Conservation (phyloP, 345 rosid species). For the Dipteronia sinensis region DNA sequence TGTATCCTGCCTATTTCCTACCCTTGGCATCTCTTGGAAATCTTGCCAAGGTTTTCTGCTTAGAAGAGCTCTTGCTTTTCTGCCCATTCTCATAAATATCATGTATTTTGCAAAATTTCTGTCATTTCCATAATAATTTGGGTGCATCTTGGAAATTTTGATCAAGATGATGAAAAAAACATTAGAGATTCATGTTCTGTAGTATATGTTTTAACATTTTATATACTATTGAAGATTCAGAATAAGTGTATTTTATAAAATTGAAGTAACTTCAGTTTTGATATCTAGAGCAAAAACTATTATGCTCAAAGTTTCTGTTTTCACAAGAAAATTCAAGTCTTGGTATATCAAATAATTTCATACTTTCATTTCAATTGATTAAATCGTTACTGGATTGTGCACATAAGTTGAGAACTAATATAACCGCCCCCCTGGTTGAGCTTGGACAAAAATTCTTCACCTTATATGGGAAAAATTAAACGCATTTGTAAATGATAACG, state of each 20-base stretch:
- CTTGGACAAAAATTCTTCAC: background rate
- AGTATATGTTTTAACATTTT: background rate
- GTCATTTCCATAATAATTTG: background rate
- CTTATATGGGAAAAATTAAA: background rate
- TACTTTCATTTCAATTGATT: background rate
- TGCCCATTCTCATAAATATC: background rate
- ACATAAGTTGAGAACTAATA: background rate
- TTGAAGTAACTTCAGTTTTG: background rate
- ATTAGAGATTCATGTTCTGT: background rate
- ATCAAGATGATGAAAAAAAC: background rate
- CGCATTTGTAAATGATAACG: slow-evolving; percentile 3
- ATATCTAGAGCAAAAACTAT: background rate
- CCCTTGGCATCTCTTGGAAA: slow-evolving; percentile 92
- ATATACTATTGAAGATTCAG: background rate
- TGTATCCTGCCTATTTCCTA: slow-evolving; percentile 90
- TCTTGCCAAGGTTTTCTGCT: slow-evolving; percentile 78
- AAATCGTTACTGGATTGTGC: background rate
- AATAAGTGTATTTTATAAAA: no score
- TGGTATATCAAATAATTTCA: background rate
- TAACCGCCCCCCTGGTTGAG: background rate
- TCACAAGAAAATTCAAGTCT: background rate
- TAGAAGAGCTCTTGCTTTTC: background rate
- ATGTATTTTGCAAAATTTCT: background rate
- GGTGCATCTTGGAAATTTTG: background rate
- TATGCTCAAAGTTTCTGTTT: background rate